A percentile compares a stretch with the other conserved stretches of the same genome.
Evolutionary conservation across 805 yeast genomes (phyloP).

Genomic region (Saccharomycopsis olivae): DNA sequence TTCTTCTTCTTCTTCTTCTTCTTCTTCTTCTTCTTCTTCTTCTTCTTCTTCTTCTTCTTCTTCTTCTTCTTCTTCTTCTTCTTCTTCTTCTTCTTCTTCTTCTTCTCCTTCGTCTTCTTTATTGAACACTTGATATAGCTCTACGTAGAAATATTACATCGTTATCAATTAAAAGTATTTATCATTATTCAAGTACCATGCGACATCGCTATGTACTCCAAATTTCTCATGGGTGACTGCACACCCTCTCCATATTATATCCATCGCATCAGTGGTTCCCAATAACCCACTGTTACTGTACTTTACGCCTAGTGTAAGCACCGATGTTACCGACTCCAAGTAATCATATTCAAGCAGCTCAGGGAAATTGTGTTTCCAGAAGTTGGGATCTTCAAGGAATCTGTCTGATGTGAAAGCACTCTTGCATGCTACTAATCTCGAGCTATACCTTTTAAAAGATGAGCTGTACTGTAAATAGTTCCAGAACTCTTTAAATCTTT

Average conservation of each 20-base stretch:
- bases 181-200: conserved; percentile 9
- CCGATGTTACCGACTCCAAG: conserved; percentile 7
- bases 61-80: not conserved
- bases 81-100: not conserved
- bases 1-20: not conserved
- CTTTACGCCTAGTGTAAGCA: conserved; percentile 4
- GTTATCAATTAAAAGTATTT: too few species aligned
- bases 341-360: conserved; percentile 11
- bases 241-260: conserved; percentile 11
- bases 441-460: conserved; percentile 5
- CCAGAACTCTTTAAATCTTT: conserved; percentile 40
- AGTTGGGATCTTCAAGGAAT: not conserved
- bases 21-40: not conserved
- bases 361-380: conserved; percentile 3
- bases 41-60: not conserved
- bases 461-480: conserved; percentile 16
- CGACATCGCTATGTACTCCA: conserved; percentile 10
- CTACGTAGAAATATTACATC: too few species aligned
- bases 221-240: conserved; percentile 1
- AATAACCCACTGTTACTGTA: conserved; percentile 6
- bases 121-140: too few species aligned
- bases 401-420: too few species aligned
- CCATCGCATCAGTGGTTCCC: not conserved
- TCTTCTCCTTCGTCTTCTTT: too few species aligned
- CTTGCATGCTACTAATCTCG: not conserved